Evolutionary conservation across 176 grass and related monocot species (phyloP), one percentile per base, ranked within the genome.

Genomic region (Cenchrus fungigraminus): DNA sequence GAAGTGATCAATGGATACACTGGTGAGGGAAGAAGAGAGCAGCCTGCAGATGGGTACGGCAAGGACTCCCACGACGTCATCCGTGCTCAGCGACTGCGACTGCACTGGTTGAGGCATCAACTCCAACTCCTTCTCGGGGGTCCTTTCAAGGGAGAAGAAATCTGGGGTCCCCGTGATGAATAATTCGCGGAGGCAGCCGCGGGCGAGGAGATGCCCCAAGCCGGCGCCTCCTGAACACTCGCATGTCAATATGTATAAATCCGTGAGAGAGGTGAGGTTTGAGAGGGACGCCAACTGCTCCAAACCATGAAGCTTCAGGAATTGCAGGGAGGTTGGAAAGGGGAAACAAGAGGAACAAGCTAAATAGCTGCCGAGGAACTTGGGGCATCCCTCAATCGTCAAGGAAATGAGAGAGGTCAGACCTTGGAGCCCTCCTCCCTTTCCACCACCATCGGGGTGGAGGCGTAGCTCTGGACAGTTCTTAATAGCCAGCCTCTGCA

Each of bases 161-260:
- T 63, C 47, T 43, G 59, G 22, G 13, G 40, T 19, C 15, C 1
- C 0, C 0, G 0, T 0, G 68, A 22, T 4, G 1, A 0, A 1
- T 80, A 68, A 55, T 9, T 13, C 0, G 1, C 10, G n/a, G 51
- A 81, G 51, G 10, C 67, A 32, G 11, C 45, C 61, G 0, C 66
- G 61, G 15, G 61, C 4, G 6, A 79, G 43, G 13, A 79, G 44
- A 49, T 0, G 22, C 46, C 28, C 17, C 9, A 54, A 8, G 14
- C n/a, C 29, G 4, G 1, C 17, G 2, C 9, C 1, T 4, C 1
- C 71, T 25, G 51, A 0, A 4, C 0, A 64, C 0, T 2, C 31
- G 0, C 60, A 47, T 0, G 0, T 0, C 0, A 0, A 0, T 1
- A 75, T 2, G 0, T 0, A 0, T 34, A 87, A 49, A 1, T 0